These are phyloP conservation scores for Camillea tinctor DNA, from an alignment of 2,329 filamentous ascomycete genomes.

Conservation along the genomic window DNA sequence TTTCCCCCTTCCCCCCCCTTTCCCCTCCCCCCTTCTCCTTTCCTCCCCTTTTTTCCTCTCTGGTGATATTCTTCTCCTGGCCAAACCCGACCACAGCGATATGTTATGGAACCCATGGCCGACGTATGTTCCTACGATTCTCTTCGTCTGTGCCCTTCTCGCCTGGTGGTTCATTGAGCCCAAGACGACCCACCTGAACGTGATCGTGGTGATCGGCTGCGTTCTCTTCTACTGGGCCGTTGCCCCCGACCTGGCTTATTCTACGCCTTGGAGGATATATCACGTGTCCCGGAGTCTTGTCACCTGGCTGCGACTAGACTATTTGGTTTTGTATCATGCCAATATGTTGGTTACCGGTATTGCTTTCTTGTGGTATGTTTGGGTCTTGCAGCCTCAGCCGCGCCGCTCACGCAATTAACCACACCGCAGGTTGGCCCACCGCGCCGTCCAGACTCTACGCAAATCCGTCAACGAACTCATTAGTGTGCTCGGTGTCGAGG, in stretches of 20 bases:
- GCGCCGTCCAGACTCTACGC: slow-evolving; percentile 83
- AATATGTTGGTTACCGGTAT: slow-evolving; percentile 55
- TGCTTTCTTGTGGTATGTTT: slow-evolving; percentile 54
- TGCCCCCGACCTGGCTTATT: slow-evolving; percentile 40
- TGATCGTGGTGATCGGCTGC: slow-evolving; percentile 40
- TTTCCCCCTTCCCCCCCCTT: slow-evolving; percentile 11
- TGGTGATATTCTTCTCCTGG: slow-evolving; percentile 9
- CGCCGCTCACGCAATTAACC: slow-evolving; percentile 16
- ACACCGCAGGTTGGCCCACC: slow-evolving; percentile 69
- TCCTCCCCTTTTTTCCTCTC: slow-evolving; percentile 10
- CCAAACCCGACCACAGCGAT: slow-evolving; percentile 37
- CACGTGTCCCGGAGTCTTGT: slow-evolving; percentile 34
- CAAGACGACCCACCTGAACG: slow-evolving; percentile 42
- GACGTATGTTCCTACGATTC: slow-evolving; percentile 43
- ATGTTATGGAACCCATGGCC: slow-evolving; percentile 52
- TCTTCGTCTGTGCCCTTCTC: slow-evolving; percentile 42
- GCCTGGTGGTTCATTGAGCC: slow-evolving; percentile 46
- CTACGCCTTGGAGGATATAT: slow-evolving; percentile 36
- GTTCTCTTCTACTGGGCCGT: slow-evolving; percentile 42
- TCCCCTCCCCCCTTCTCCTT: slow-evolving; percentile 11
- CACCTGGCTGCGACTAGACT: slow-evolving; percentile 45
- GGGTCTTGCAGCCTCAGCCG: not conserved
- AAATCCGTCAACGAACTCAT: slow-evolving; percentile 91
- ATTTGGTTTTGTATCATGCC: slow-evolving; percentile 47
- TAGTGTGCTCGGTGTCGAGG: slow-evolving; percentile 87